phyloP scores from a whole-genome alignment of 345 rosid species.

The Isatis tinctoria region DNA sequence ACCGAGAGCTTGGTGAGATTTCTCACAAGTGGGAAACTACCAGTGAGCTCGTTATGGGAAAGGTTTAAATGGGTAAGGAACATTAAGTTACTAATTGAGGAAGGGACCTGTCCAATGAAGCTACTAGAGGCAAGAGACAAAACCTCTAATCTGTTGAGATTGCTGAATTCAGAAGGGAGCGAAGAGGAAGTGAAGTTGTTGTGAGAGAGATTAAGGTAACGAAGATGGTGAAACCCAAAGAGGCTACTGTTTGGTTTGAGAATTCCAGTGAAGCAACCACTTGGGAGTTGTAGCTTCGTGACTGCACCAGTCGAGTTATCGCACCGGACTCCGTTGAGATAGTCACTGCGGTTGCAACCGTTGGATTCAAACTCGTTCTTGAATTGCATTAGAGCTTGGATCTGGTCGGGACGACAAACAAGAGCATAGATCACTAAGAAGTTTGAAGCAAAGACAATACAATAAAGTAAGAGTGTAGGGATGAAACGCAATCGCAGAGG shows the following conservation, averaged over 20 bases:
- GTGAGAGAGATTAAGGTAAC: not conserved
- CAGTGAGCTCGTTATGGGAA: not conserved
- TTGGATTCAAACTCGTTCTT: conserved; percentile 12
- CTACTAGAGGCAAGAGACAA: conserved; percentile 3
- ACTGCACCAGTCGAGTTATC: not conserved
- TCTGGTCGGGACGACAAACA: conserved; percentile 2
- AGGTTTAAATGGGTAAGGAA: not conserved
- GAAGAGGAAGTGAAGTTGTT: conserved; percentile 10
- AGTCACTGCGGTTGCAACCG: conserved; percentile 1
- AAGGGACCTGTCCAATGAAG: conserved; percentile 1
- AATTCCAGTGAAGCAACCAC: conserved; percentile 1
- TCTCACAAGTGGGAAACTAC: not conserved
- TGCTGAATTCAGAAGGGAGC: not conserved
- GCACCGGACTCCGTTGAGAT: not conserved
- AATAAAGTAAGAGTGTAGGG: not conserved
- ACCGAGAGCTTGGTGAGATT: not conserved
- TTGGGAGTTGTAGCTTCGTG: not conserved
- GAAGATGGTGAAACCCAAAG: not conserved
- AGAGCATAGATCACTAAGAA: not conserved
- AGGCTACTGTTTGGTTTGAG: not conserved
- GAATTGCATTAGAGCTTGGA: not conserved
- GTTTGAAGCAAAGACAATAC: not conserved
- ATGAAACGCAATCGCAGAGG: not conserved
- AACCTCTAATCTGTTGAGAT: conserved; percentile 9
- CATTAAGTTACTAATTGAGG: not conserved